Percentiles rank a stretch among this genome's conserved stretches.
Conservation (phyloP, 305 asterid genomes). For the Solanum aculeatissimum region DNA sequence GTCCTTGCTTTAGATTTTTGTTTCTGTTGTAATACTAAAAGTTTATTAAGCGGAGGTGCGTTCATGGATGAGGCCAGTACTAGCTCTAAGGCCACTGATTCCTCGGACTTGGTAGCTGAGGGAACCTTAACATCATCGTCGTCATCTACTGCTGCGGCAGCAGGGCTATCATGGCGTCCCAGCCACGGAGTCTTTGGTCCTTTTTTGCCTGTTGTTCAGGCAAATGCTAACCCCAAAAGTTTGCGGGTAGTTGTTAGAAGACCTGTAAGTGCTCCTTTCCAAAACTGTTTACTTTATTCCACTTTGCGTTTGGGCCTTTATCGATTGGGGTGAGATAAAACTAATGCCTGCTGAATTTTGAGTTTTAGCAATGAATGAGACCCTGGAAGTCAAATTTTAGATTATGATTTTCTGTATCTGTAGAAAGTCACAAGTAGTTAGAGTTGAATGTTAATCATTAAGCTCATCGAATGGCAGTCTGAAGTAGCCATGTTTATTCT, state of each 20-base stretch:
- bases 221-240: conserved; percentile 39
- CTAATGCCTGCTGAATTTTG: not conserved
- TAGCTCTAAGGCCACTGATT: conserved; percentile 8
- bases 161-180: conserved; percentile 49
- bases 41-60: conserved; percentile 6
- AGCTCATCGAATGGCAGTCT: not conserved
- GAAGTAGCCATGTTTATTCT: not conserved
- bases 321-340: not conserved
- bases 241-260: conserved; percentile 65
- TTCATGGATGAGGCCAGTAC: conserved; percentile 55
- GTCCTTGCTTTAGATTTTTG: not conserved
- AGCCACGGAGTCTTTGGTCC: conserved; percentile 57
- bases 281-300: not conserved
- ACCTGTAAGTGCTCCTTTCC: conserved; percentile 51
- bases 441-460: not conserved
- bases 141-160: not conserved
- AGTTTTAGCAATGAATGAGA: not conserved
- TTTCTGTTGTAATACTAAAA: not conserved
- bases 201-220: conserved; percentile 26
- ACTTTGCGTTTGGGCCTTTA: not conserved
- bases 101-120: not conserved
- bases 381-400: not conserved
- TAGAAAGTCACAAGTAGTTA: not conserved
- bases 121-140: conserved; percentile 35
- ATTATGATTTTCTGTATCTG: not conserved